These are phyloP conservation scores for Calonectria naviculata DNA, from an alignment of 2,329 filamentous ascomycete species.

Conservation along the genomic window DNA sequence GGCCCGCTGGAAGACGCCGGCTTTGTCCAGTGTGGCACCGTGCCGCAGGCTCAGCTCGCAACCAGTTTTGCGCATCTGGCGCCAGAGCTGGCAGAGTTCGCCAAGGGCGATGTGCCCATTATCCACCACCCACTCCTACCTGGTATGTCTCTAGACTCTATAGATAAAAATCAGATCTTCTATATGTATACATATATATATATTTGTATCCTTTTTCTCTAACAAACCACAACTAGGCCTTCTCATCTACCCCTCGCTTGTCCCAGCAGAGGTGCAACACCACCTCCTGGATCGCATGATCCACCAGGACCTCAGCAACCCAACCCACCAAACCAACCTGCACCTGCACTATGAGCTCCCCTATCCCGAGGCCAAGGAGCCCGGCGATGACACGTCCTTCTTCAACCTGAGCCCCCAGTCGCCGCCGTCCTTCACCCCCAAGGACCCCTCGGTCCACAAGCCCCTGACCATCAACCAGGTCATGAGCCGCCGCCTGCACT, in stretches of 20 bases:
- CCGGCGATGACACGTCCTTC: conserved; percentile 56
- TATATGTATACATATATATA: too few relatives aligned
- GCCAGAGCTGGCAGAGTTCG: conserved; percentile 44
- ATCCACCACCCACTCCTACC: conserved; percentile 75
- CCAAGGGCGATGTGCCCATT: conserved; percentile 57
- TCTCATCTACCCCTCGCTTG: conserved; percentile 78
- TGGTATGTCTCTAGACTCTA: conserved; percentile 70
- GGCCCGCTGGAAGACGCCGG: conserved; percentile 49
- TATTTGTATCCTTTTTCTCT: not conserved
- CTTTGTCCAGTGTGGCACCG: conserved; percentile 58
- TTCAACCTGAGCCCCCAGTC: conserved; percentile 62
- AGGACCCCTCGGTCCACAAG: conserved; percentile 79
- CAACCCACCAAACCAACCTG: conserved; percentile 87
- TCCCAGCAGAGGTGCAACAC: conserved; percentile 77
- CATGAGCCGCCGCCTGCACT: conserved; percentile 84
- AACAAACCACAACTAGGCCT: conserved; percentile 69
- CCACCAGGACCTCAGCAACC: conserved; percentile 79
- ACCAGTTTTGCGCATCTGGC: conserved; percentile 56
- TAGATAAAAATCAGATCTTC: too few relatives aligned
- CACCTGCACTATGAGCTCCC: conserved; percentile 82
- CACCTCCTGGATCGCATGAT: conserved; percentile 78
- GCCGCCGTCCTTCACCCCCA: conserved; percentile 71
- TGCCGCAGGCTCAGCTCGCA: conserved; percentile 55
- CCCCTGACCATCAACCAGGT: conserved; percentile 76
- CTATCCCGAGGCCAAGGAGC: conserved; percentile 56